Percentiles rank a stretch among this genome's conserved stretches.
phyloP scores from a whole-genome alignment of 441 rosid species.

The Adansonia gregorii region DNA sequence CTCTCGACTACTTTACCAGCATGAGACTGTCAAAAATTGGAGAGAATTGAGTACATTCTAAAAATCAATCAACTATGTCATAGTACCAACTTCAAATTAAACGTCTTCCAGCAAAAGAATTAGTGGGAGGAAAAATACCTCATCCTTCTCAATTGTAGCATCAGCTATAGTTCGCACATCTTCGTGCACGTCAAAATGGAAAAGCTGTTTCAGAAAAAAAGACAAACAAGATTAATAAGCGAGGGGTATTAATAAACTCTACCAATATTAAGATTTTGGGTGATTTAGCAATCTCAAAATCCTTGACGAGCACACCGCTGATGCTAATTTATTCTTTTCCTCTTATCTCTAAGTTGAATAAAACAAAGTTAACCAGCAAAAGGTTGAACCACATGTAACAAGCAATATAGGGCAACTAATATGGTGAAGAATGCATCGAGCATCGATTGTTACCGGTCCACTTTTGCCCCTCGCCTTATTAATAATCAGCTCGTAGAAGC shows the following conservation, averaged over 20 bases:
- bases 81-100: neutral
- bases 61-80: neutral
- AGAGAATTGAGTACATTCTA: neutral
- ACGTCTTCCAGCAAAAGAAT: neutral
- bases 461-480: conserved; percentile 98
- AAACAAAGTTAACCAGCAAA: neutral
- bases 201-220: conserved; percentile 58
- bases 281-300: conserved; percentile 22
- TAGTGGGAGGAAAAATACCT: conserved; percentile 46
- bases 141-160: conserved; percentile 97
- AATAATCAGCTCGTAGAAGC: conserved; percentile 91
- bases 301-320: conserved; percentile 3
- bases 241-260: neutral
- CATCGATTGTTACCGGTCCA: conserved; percentile 78
- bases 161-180: conserved; percentile 93
- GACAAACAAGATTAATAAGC: neutral
- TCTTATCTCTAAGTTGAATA: neutral
- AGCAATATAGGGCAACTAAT: neutral
- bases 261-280: neutral
- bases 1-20: conserved; percentile 99
- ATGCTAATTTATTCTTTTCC: neutral
- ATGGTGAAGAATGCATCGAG: neutral
- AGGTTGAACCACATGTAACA: neutral
- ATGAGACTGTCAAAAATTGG: conserved; percentile 62
- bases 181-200: conserved; percentile 97